Evolutionary conservation across 306 rosid species (phyloP), one percentile per base, ranked within the genome.

Genomic region (Pterocarpus santalinus): DNA sequence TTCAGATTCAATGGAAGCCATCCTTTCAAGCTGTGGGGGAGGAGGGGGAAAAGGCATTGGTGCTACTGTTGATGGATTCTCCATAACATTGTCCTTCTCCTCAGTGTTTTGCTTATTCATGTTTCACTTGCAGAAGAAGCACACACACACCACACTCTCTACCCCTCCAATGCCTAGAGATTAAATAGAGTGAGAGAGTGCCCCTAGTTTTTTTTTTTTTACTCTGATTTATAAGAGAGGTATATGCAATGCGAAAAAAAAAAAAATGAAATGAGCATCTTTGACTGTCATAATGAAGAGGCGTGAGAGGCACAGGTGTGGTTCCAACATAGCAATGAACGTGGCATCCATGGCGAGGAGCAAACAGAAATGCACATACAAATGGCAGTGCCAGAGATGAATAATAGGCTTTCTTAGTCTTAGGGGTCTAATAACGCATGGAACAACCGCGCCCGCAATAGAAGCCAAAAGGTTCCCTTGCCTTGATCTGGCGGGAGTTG

Each of bases 311-410:
- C 62, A 80, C 76, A 75, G 82, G 72, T 80, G 85, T 81, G 73
- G 2, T 72, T 15, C n/a, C 61, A 72, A 80, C 41, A 70, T 35
- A 65, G 49, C 14, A 69, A 61, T 66, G 70, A 69, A 85, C 90
- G 90, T 85, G 88, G 81, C 90, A 87, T 47, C 62, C 87, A 75
- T 82, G 85, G 81, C 65, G 64, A 52, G 70, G 60, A 71, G 75
- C 38, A 76, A 15, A 61, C 85, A 85, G 85, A 84, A 73, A 51
- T 0, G 10, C 47, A 69, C 15, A 79, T 79, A 60, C 88, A 82
- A 87, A 85, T 87, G 86, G 81, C 88, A 87, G 0, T 0, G 35
- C 1, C 53, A 78, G 78, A 28, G 34, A 3, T 81, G 41, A 62
- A 44, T 14, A 36, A 22, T 22, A 8, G 35, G 16, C 17, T 55